These are phyloP conservation scores for Neoscytalidium dimidiatum DNA, from an alignment of 2,329 filamentous ascomycete genomes.

Conservation along the genomic window DNA sequence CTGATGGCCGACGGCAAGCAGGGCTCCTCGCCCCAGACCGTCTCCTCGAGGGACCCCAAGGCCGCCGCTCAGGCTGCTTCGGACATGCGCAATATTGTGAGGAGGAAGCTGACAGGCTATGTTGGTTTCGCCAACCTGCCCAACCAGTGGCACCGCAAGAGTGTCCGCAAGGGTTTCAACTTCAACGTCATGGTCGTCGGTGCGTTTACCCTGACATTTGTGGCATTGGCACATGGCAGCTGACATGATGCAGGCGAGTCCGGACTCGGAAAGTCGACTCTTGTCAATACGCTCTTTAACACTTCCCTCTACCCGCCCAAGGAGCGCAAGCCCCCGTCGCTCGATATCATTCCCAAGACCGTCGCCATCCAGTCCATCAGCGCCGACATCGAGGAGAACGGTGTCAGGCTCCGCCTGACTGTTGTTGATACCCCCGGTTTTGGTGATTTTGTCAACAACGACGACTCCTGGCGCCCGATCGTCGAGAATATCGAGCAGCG, in stretches of 20 bases:
- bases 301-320: slow-evolving; percentile 97
- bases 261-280: slow-evolving; percentile 96
- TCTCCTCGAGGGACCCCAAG: slow-evolving; percentile 67
- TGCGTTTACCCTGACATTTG: slow-evolving; percentile 44
- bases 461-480: slow-evolving; percentile 98
- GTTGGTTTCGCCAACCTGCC: slow-evolving; percentile 98
- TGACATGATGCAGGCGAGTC: slow-evolving; percentile 75
- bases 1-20: slow-evolving; percentile 52
- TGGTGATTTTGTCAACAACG: slow-evolving; percentile 99
- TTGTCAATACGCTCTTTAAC: slow-evolving; percentile 99
- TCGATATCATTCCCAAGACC: slow-evolving; percentile 95
- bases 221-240: not conserved
- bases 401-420: slow-evolving; percentile 91
- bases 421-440: slow-evolving; percentile 98
- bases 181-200: slow-evolving; percentile 99
- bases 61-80: slow-evolving; percentile 50
- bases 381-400: slow-evolving; percentile 87
- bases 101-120: slow-evolving; percentile 96
- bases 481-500: slow-evolving; percentile 99
- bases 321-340: slow-evolving; percentile 95
- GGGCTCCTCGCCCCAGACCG: slow-evolving; percentile 57
- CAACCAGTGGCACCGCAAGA: slow-evolving; percentile 99
- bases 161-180: slow-evolving; percentile 99
- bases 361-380: slow-evolving; percentile 57
- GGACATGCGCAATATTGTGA: slow-evolving; percentile 88